Conservation (phyloP, 768 basidiomycete genomes). For the Astraeus odoratus region DNA sequence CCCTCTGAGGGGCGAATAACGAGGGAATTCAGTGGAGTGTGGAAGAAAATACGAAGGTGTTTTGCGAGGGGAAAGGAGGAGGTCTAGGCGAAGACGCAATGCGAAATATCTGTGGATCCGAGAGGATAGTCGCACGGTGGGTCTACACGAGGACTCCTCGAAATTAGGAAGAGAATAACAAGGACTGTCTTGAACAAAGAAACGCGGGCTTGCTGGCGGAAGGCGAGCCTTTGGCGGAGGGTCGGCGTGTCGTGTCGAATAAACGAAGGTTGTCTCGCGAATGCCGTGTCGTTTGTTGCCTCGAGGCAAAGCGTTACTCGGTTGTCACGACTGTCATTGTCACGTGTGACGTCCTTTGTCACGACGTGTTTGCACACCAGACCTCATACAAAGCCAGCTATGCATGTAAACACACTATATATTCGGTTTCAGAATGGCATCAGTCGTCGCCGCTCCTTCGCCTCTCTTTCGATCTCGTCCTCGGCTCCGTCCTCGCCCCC, state of each 20-base stretch:
- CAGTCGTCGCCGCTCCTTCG: conserved; percentile 51
- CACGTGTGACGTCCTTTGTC: neutral
- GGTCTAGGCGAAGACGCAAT: too few species aligned
- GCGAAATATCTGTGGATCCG: conserved; percentile 1
- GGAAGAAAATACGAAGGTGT: conserved; percentile 6
- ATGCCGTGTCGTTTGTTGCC: too few species aligned
- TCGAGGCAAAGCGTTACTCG: too few species aligned
- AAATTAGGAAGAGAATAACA: conserved; percentile 2
- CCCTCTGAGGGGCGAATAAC: conserved; percentile 16
- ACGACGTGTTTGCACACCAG: conserved; percentile 9
- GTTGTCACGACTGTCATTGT: conserved; percentile 6
- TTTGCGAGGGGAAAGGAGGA: neutral
- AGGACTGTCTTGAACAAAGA: conserved; percentile 10
- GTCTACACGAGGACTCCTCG: conserved; percentile 3
- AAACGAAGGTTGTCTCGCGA: too few species aligned
- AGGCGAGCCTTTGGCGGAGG: neutral
- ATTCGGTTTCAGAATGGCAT: conserved; percentile 66
- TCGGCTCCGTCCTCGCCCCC: conserved; percentile 23
- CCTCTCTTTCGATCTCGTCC: conserved; percentile 56
- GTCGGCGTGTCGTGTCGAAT: conserved; percentile 9
- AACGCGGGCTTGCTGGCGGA: neutral
- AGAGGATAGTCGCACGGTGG: conserved; percentile 4
- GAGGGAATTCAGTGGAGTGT: conserved; percentile 10
- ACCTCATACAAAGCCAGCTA: neutral
- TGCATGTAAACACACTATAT: conserved; percentile 1